Evolutionary conservation across 2,329 filamentous ascomycete species (phyloP).

Genomic region (Colletotrichum graminicola): DNA sequence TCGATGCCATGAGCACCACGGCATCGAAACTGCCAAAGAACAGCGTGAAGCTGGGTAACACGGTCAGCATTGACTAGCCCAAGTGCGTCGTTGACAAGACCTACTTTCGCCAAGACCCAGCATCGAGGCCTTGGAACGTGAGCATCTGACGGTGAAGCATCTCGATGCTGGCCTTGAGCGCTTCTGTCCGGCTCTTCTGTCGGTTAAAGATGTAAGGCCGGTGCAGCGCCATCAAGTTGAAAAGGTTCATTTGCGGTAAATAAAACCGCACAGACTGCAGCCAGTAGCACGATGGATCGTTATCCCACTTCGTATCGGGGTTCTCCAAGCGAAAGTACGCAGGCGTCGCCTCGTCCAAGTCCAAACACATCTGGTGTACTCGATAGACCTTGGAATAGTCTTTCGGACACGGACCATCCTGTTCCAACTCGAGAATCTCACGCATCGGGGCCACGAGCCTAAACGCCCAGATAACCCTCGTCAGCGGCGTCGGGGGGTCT

Average conservation of each 20-base stretch:
- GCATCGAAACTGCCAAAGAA: constrained; percentile 76
- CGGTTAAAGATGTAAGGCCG: constrained; percentile 73
- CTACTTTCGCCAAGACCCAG: constrained; percentile 62
- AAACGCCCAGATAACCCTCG: constrained; percentile 64
- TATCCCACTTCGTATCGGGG: constrained; percentile 69
- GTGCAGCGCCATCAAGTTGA: constrained; percentile 71
- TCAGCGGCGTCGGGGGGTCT: constrained; percentile 69
- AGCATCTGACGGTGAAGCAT: constrained; percentile 67
- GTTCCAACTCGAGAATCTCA: constrained; percentile 68
- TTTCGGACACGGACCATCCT: constrained; percentile 66
- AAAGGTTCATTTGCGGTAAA: constrained; percentile 61
- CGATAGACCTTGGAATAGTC: constrained; percentile 66
- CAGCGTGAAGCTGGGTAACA: constrained; percentile 59
- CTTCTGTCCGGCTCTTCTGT: constrained; percentile 64
- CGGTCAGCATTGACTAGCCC: neutral
- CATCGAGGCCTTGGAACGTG: constrained; percentile 62
- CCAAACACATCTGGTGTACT: constrained; percentile 64
- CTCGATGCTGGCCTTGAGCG: constrained; percentile 66
- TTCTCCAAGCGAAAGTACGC: constrained; percentile 66
- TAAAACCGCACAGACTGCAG: constrained; percentile 60
- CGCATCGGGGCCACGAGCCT: constrained; percentile 62
- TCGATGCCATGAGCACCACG: constrained; percentile 70
- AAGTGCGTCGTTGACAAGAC: constrained; percentile 31
- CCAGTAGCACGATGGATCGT: constrained; percentile 66
- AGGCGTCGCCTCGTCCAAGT: constrained; percentile 63